Conservation (phyloP, 2,329 filamentous ascomycete species). For the Didymellaceae sp. region DNA sequence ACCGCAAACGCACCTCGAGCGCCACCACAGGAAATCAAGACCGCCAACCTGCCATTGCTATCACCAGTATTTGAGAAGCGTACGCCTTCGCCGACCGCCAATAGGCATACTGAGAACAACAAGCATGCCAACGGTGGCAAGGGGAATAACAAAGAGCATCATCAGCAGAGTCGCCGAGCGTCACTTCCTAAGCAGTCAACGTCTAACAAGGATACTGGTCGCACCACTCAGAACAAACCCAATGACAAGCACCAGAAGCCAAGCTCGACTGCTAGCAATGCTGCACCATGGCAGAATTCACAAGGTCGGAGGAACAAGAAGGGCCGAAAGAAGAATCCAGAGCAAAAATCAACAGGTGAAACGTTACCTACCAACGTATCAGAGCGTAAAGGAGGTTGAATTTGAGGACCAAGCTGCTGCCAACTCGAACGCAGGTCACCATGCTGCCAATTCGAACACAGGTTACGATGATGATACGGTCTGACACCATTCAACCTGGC, state of each 20-base stretch:
- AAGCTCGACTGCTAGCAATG: slow-evolving; percentile 18
- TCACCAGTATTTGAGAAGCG: slow-evolving; percentile 77
- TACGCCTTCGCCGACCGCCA: slow-evolving; percentile 72
- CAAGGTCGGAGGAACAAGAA: slow-evolving; percentile 35
- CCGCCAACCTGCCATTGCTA: slow-evolving; percentile 57
- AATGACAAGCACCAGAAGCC: slow-evolving; percentile 37
- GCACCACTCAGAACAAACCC: slow-evolving; percentile 33
- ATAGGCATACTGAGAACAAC: slow-evolving; percentile 49
- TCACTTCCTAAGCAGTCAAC: slow-evolving; percentile 33
- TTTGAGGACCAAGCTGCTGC: too few species aligned
- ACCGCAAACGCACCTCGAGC: slow-evolving; percentile 54
- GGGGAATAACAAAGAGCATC: slow-evolving; percentile 35
- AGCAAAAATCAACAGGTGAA: slow-evolving; percentile 47
- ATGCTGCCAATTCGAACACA: too few species aligned
- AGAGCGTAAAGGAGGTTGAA: slow-evolving; percentile 55
- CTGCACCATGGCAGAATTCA: slow-evolving; percentile 31
- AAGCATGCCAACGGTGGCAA: slow-evolving; percentile 42
- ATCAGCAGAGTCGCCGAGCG: slow-evolving; percentile 36
- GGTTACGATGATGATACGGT: too few species aligned
- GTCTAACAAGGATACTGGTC: slow-evolving; percentile 32
- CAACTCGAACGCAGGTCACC: too few species aligned
- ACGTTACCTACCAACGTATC: slow-evolving; percentile 52
- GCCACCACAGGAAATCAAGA: slow-evolving; percentile 46
- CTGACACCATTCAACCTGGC: too few species aligned
- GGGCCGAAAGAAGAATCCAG: slow-evolving; percentile 35